Evolutionary conservation across 371 early-diverging fungal genomes (phyloP), one percentile per base, ranked within the genome.

Genomic region (Mortierella sp.): DNA sequence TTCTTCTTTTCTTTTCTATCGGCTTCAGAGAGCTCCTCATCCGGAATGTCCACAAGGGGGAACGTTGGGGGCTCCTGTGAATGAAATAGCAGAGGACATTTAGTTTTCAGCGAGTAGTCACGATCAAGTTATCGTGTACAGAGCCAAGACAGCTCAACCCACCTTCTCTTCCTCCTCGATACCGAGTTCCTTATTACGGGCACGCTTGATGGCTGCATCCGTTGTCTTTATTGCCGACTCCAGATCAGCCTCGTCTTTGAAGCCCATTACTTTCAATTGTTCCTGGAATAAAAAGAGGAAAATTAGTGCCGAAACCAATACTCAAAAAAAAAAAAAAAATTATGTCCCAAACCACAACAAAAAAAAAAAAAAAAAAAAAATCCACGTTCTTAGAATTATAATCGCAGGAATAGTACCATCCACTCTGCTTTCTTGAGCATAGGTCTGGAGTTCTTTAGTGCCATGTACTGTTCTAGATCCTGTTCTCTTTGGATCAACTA

Each of bases 1-100:
- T 92, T 94, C 68, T 89, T 86, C 71, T 97, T 96, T 56, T 96
- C 95, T 62, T 92, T 92, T 46, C 79, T 86, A 32, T 92, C 91
- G 31, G 86, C 88, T 23, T 90, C 93, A 27, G 86, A 85, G 1
- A 97, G 80, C 60, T 93, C 85, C 6, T 87, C 91, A 64, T 96
- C 95, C 17, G 95, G 95, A 3, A 94, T 79, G 57, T 93, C 92
- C 5, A 93, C 70, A 19, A 96, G 75, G 0, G 86, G 88, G 47
- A 92, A 94, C 3, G 84, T 71, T 5, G 95, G 95, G 4, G 86
- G 79, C 56, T 90, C 92, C 83, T 90, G 48, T 27, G 17, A 24
- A 31, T 15, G 12, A n/a, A n/a, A 37, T 43, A 9, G 5, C 6
- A 7, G 24, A 19, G 21, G 14, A 30, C 17, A 23, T 12, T 27